Evolutionary conservation across 306 rosid genomes (phyloP).

Genomic region (Prinsepia uniflora): DNA sequence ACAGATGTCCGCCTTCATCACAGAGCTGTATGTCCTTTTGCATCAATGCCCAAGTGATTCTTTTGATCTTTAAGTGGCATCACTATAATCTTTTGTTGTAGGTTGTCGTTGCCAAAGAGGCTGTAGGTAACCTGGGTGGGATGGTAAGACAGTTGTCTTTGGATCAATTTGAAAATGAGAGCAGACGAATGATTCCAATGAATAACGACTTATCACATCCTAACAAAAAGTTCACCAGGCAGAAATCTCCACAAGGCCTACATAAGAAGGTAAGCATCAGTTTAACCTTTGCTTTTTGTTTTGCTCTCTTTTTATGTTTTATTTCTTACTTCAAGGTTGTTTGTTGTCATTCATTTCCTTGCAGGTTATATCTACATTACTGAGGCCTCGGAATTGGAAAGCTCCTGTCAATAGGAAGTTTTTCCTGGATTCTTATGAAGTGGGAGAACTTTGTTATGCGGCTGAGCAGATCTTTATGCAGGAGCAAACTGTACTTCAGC

Average conservation of each 20-base stretch:
- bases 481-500: constrained; percentile 94
- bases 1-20: constrained; percentile 98
- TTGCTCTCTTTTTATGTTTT: constrained; percentile 5
- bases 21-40: constrained; percentile 74
- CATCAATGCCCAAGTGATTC: constrained; percentile 16
- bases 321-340: constrained; percentile 19
- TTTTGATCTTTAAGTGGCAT: constrained; percentile 25
- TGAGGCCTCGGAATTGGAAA: constrained; percentile 97
- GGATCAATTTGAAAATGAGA: constrained; percentile 99
- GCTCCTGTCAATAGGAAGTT: constrained; percentile 85
- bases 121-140: constrained; percentile 94
- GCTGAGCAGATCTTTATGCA: constrained; percentile 99
- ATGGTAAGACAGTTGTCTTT: constrained; percentile 97
- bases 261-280: constrained; percentile 75
- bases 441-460: constrained; percentile 98
- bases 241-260: constrained; percentile 95
- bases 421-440: constrained; percentile 98
- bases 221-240: constrained; percentile 79
- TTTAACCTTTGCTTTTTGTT: constrained; percentile 9
- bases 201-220: constrained; percentile 73
- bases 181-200: constrained; percentile 92
- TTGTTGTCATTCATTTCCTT: constrained; percentile 20
- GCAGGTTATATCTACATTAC: constrained; percentile 79
- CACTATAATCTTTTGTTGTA: constrained; percentile 40
- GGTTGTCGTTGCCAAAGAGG: constrained; percentile 99